Base-by-base conservation (phyloP, 2,329 filamentous ascomycete species). In the Dryadomyces quercivorus region DNA sequence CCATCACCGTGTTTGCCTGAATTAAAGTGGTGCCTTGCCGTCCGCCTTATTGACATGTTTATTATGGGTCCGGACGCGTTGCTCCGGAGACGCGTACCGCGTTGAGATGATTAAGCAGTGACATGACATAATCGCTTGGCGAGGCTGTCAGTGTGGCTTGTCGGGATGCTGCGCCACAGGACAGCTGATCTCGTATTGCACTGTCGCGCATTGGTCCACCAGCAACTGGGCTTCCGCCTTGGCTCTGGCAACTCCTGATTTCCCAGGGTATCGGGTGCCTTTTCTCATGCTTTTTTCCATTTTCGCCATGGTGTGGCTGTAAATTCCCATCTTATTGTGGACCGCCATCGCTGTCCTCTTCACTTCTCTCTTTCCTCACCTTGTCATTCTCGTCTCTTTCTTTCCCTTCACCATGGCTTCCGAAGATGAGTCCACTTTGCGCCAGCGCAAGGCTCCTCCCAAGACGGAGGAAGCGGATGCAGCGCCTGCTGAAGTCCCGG, bases 41-140 rank as follows among this genome's bases (percentile, higher is more conserved):
- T 31, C 2, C n/a, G n/a, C n/a, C n/a, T n/a, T 38, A 31, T 50
- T 38, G 47, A 36, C 15, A 21, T 60, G 57, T 60, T 60, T 50
- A 60, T 54, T 51, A 53, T 44, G 55, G 58, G 53, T 58, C 56
- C 26, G 26, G 44, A 49, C 31, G 47, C 40, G 58, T 59, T 60
- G 59, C 58, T 58, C 52, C 26, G 54, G 55, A 44, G 59, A 59
- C 59, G 55, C 55, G 54, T 34, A 36, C 38, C 16, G 18, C 20
- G 18, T 45, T 18, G 3, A 20, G 22, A 9, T 46, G 10, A 45
- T 7, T 40, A 40, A 40, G 10, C 36, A 40, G 4, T 12, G 10
- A 40, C 10, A 15, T 12, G 10, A 40, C 10, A 15, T 40, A 31
- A 31, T 31, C 26, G 26, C 26, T 31, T 31, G 26, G 26, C 36